These are phyloP conservation scores for Skeletonema costatum DNA, from an alignment of 108 stramenopile species.

Conservation along the genomic window DNA sequence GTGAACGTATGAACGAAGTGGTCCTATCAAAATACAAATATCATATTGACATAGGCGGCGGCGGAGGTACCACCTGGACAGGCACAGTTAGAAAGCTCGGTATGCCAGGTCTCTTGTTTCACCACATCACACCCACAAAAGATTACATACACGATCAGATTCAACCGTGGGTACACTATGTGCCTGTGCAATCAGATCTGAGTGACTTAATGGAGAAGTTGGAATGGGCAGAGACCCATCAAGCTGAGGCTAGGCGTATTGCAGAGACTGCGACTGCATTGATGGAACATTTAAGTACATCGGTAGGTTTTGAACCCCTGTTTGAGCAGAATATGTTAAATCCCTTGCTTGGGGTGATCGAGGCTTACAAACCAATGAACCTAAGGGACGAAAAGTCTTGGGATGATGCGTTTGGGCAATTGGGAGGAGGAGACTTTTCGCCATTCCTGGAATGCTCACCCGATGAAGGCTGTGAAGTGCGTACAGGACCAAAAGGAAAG, in stretches of 20 bases:
- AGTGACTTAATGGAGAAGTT: slow-evolving; percentile 12
- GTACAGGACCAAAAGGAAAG: not conserved
- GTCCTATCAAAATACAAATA: slow-evolving; percentile 21
- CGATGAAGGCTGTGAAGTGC: not conserved
- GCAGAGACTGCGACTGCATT: slow-evolving; percentile 4
- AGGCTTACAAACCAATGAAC: slow-evolving; percentile 11
- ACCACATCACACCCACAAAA: slow-evolving; percentile 17
- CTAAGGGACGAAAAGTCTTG: not conserved
- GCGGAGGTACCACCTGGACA: slow-evolving; percentile 12
- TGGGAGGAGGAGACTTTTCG: not conserved
- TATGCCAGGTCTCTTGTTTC: slow-evolving; percentile 25
- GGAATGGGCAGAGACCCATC: slow-evolving; percentile 24
- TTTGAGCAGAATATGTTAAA: slow-evolving; percentile 4
- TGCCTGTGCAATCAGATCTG: slow-evolving; percentile 10
- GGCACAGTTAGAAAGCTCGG: slow-evolving; percentile 8
- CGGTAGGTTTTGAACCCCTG: not conserved
- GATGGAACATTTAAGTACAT: not conserved
- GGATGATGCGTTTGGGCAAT: not conserved
- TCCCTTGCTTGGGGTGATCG: slow-evolving; percentile 2
- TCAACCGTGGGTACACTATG: slow-evolving; percentile 20
- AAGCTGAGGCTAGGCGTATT: slow-evolving; percentile 1
- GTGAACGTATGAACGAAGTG: not conserved
- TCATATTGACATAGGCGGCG: slow-evolving; percentile 38
- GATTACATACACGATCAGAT: slow-evolving; percentile 21
- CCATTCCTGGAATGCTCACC: not conserved